Evolutionary conservation across 331 rosid genomes (phyloP).

Genomic region (Telfairia occidentalis): DNA sequence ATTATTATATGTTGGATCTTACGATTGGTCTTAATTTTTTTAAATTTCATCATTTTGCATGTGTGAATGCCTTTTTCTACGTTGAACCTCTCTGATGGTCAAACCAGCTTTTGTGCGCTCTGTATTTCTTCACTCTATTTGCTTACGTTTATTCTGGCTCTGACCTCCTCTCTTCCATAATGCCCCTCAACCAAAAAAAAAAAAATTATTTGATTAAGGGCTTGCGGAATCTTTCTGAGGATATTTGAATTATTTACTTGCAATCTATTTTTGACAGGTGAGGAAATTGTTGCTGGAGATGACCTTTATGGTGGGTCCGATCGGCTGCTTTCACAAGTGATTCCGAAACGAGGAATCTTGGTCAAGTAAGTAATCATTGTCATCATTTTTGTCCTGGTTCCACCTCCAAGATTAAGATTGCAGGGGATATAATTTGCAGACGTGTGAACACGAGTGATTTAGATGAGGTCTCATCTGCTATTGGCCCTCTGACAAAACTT

Average conservation of each 20-base stretch:
- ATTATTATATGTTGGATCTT: background rate
- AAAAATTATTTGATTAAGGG: background rate
- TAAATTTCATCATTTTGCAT: background rate
- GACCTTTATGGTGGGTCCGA: slow-evolving; percentile 88
- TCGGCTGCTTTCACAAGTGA: slow-evolving; percentile 62
- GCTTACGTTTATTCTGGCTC: background rate
- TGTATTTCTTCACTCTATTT: background rate
- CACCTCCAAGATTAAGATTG: slow-evolving; percentile 4
- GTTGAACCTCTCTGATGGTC: background rate
- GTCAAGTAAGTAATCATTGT: slow-evolving; percentile 60
- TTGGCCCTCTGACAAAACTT: slow-evolving; percentile 75
- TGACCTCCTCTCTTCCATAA: background rate
- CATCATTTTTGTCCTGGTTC: slow-evolving; percentile 16
- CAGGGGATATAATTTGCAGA: slow-evolving; percentile 34
- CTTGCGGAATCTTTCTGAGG: background rate
- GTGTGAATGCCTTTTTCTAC: background rate
- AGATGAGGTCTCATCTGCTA: slow-evolving; percentile 70
- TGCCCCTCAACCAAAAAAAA: background rate
- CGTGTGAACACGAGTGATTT: slow-evolving; percentile 71
- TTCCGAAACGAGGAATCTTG: slow-evolving; percentile 64
- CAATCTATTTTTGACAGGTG: slow-evolving; percentile 37
- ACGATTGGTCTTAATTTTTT: background rate
- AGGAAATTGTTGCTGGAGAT: slow-evolving; percentile 85
- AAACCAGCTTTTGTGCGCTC: background rate
- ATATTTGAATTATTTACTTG: background rate